phyloP scores from a whole-genome alignment of 345 rosid genomes.

The Salix caprea region DNA sequence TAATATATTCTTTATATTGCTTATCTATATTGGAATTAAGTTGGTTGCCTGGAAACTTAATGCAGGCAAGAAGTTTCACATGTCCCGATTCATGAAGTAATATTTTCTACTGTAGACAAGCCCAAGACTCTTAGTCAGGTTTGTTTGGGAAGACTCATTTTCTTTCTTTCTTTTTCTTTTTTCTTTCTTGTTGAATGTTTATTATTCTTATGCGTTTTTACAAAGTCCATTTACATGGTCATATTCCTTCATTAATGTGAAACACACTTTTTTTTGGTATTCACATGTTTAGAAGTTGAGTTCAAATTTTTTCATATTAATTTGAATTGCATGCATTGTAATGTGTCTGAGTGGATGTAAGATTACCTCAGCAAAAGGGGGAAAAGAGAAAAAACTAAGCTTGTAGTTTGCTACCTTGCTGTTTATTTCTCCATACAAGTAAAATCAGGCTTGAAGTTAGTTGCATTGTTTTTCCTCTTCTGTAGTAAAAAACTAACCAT shows the following conservation, averaged over 20 bases:
- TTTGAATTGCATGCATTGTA: not conserved
- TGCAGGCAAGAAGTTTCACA: slow-evolving; percentile 45
- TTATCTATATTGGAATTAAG: slow-evolving; percentile 4
- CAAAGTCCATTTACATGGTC: not conserved
- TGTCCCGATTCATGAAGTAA: slow-evolving; percentile 58
- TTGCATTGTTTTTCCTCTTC: not conserved
- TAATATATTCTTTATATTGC: slow-evolving; percentile 2
- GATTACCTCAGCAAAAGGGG: not conserved
- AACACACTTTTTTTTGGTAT: not conserved
- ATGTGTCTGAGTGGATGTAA: not conserved
- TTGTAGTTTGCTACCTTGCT: not conserved
- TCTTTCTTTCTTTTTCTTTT: not conserved
- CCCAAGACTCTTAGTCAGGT: slow-evolving; percentile 84
- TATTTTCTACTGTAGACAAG: slow-evolving; percentile 64
- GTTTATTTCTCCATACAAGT: not conserved
- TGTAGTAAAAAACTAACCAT: not conserved
- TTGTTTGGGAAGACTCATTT: slow-evolving; percentile 5
- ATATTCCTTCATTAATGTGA: not conserved
- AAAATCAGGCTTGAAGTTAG: not conserved
- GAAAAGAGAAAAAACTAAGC: not conserved
- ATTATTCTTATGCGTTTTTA: not conserved
- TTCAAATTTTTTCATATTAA: not conserved
- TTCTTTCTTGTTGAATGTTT: not conserved
- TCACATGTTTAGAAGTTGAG: not conserved
- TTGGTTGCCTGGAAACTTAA: slow-evolving; percentile 13